These are phyloP conservation scores for Tulasnella sp. DNA, from an alignment of 768 basidiomycete genomes.

Conservation along the genomic window DNA sequence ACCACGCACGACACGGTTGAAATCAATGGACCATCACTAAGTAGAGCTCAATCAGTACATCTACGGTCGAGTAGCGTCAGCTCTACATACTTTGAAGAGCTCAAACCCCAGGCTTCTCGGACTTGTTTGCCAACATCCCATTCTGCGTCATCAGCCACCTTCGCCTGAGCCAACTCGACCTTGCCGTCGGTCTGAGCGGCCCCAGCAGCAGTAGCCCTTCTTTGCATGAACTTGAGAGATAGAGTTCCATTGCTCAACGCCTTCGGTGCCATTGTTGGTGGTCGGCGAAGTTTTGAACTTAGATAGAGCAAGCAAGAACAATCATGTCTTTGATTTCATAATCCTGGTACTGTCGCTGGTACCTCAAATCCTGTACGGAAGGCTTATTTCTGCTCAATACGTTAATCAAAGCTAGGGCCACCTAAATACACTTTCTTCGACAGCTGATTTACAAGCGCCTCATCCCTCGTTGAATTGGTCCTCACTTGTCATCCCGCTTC, in stretches of 20 bases:
- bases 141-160: slow-evolving; percentile 16
- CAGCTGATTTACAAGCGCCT: too few relatives aligned
- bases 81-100: neutral
- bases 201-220: neutral
- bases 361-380: neutral
- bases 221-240: slow-evolving; percentile 18
- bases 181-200: neutral
- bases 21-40: neutral
- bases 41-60: neutral
- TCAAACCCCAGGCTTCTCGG: slow-evolving; percentile 10
- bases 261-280: neutral
- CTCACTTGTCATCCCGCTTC: too few relatives aligned
- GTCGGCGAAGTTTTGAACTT: neutral
- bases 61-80: neutral
- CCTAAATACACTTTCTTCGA: too few relatives aligned
- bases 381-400: too few relatives aligned
- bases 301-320: neutral
- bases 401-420: too few relatives aligned
- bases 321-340: neutral
- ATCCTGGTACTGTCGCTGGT: slow-evolving; percentile 2
- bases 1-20: neutral
- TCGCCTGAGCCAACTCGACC: slow-evolving; percentile 5
- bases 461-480: too few relatives aligned
- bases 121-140: slow-evolving; percentile 15
- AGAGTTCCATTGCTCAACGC: slow-evolving; percentile 13